Evolutionary conservation across 2,329 filamentous ascomycete genomes (phyloP).

Genomic region (Orbilia quercus): DNA sequence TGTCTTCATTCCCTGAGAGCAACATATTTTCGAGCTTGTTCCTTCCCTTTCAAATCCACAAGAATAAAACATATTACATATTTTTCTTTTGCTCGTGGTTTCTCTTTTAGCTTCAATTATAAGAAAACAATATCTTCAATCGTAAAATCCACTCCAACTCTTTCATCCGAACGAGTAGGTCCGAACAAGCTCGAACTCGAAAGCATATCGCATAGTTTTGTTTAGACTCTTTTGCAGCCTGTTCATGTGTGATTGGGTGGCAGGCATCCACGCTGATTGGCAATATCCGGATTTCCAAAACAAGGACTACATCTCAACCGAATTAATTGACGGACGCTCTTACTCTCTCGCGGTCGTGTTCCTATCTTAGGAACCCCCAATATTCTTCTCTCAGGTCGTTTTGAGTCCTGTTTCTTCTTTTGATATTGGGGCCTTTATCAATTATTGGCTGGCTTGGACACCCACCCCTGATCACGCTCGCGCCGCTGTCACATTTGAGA

Average conservation of each 20-base stretch:
- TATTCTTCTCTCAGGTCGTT: conserved; percentile 13
- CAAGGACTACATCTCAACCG: conserved; percentile 43
- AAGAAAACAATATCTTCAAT: background rate
- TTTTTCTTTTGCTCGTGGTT: conserved; percentile 8
- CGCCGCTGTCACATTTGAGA: conserved; percentile 57
- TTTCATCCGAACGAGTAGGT: conserved; percentile 48
- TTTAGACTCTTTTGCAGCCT: conserved; percentile 48
- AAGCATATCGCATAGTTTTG: conserved; percentile 19
- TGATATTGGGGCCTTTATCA: conserved; percentile 52
- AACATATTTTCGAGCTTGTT: conserved; percentile 27
- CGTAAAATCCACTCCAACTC: conserved; percentile 1
- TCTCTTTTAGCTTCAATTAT: conserved; percentile 1
- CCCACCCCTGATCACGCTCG: conserved; percentile 47
- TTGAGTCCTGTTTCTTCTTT: conserved; percentile 40
- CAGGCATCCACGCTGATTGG: conserved; percentile 54
- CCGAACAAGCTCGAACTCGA: conserved; percentile 32
- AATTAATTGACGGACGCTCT: conserved; percentile 20
- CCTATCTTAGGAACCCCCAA: conserved; percentile 42
- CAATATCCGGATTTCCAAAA: conserved; percentile 50
- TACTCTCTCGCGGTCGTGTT: conserved; percentile 27
- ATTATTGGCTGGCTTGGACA: conserved; percentile 53
- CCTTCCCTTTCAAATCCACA: conserved; percentile 1
- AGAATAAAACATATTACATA: too few relatives aligned
- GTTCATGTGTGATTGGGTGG: conserved; percentile 53
- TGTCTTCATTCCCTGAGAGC: conserved; percentile 12